These are phyloP conservation scores for Cystobasidium sp. DNA, from an alignment of 1,284 basidiomycete species.

Conservation along the genomic window DNA sequence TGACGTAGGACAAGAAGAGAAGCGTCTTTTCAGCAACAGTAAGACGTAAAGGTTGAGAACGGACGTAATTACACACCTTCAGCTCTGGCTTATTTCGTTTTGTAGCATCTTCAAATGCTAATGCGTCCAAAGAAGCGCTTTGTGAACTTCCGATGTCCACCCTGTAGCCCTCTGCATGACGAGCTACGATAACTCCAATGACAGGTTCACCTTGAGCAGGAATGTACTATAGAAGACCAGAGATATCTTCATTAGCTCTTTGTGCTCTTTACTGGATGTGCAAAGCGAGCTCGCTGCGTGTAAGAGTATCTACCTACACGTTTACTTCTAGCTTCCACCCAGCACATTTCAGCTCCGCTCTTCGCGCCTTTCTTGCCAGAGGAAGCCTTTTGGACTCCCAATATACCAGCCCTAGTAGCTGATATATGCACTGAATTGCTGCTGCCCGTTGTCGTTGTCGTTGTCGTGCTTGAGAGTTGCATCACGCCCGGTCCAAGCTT, in stretches of 20 bases:
- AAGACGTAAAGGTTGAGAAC: not conserved
- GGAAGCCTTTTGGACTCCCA: conserved; percentile 20
- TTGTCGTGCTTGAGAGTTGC: conserved; percentile 3
- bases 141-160: conserved; percentile 83
- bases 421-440: conserved; percentile 9
- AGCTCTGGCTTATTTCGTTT: conserved; percentile 82
- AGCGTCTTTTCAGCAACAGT: not conserved
- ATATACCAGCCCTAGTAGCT: conserved; percentile 39
- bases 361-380: conserved; percentile 11
- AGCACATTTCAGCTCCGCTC: conserved; percentile 27
- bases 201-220: conserved; percentile 80
- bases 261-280: not conserved
- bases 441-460: not conserved
- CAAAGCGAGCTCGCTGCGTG: not conserved
- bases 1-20: conserved; percentile 54
- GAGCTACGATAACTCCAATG: conserved; percentile 70
- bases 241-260: too few species aligned
- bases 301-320: conserved; percentile 29
- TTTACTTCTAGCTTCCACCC: conserved; percentile 35
- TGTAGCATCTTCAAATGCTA: conserved; percentile 83
- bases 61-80: conserved; percentile 62
- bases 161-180: conserved; percentile 75
- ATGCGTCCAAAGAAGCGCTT: conserved; percentile 71
- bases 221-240: conserved; percentile 67
- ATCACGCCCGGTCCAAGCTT: conserved; percentile 43